Base-by-base conservation (phyloP, 345 rosid species). In the Turritis glabra region DNA sequence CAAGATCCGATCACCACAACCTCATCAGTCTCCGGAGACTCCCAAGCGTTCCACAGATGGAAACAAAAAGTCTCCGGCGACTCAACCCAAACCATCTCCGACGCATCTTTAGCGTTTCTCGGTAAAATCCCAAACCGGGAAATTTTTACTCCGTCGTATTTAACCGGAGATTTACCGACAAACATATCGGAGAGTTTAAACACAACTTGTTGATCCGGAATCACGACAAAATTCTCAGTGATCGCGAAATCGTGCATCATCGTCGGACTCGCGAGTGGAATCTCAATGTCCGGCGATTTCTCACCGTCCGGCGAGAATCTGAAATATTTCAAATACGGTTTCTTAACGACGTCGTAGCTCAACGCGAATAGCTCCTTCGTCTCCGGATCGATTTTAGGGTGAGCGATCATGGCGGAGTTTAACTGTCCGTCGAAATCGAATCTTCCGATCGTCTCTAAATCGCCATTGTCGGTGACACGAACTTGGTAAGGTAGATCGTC, bases 21-120 rank as follows among this genome's bases (percentile, higher is more conserved):
- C 44, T 94, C 98, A 21, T 91, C 86, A 5, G 88, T 70, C 58
- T 91, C 98, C 30, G 84, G 86, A 57, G 88, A 91, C 26, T 94
- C 98, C 98, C 98, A 94, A 13, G 98, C 97, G 41, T 94, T 94
- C 98, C 98, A 94, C 0, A 94, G 67, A 57, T 94, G 98, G 75
- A 94, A 94, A 65, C 97, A 94, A 71, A 94, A 94, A 23, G 95
- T 87, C 0, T 86, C 94, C 15, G 91, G 89, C 5, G 85, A 91
- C 43, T 90, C 97, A 0, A 94, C 70, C 98, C 98, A 94, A 4
- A 85, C 71, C 44, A 94, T 88, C 56, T 84, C 89, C 5, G 84
- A 51, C 9, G 90, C 79, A 50, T 85, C 81, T 9, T 7, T 17
- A 0, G 97, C 96, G 72, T 85, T 80, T 68, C 84, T 91, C 0